phyloP scores from a whole-genome alignment of 2,329 filamentous ascomycete genomes.

The Calycina herbarum region DNA sequence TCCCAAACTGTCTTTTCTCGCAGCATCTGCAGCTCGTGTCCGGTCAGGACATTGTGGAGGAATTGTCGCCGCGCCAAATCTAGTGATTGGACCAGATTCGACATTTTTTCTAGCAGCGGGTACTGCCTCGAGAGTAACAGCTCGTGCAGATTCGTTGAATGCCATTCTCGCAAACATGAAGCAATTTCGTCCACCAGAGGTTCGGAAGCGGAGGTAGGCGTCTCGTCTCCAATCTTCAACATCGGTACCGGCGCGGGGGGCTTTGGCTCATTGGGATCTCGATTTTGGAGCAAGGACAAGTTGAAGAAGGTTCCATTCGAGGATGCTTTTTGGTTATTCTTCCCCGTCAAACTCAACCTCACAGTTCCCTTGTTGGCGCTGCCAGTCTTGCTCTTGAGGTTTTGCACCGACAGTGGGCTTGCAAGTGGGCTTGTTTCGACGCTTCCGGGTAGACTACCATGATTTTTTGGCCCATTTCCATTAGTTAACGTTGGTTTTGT shows the following conservation, averaged over 20 bases:
- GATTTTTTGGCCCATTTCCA: slow-evolving; percentile 10
- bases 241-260: slow-evolving; percentile 93
- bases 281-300: slow-evolving; percentile 51
- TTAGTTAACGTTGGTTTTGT: slow-evolving; percentile 17
- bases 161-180: slow-evolving; percentile 95
- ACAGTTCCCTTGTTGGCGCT: slow-evolving; percentile 8
- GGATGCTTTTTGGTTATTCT: slow-evolving; percentile 26
- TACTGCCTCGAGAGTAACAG: slow-evolving; percentile 84
- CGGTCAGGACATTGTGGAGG: slow-evolving; percentile 89
- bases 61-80: slow-evolving; percentile 86
- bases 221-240: slow-evolving; percentile 97
- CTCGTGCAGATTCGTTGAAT: slow-evolving; percentile 94
- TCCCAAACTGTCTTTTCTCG: slow-evolving; percentile 95
- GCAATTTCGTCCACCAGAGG: slow-evolving; percentile 97
- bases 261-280: slow-evolving; percentile 68
- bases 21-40: slow-evolving; percentile 75
- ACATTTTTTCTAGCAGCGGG: slow-evolving; percentile 75
- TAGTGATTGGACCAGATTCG: slow-evolving; percentile 75
- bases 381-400: slow-evolving; percentile 18
- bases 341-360: slow-evolving; percentile 19
- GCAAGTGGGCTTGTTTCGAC: slow-evolving; percentile 24
- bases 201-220: slow-evolving; percentile 82
- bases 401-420: slow-evolving; percentile 21
- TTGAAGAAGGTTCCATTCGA: slow-evolving; percentile 29
- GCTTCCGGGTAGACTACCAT: slow-evolving; percentile 20